phyloP scores from a whole-genome alignment of 2,329 filamentous ascomycete genomes.

The Fusarium paranaense region DNA sequence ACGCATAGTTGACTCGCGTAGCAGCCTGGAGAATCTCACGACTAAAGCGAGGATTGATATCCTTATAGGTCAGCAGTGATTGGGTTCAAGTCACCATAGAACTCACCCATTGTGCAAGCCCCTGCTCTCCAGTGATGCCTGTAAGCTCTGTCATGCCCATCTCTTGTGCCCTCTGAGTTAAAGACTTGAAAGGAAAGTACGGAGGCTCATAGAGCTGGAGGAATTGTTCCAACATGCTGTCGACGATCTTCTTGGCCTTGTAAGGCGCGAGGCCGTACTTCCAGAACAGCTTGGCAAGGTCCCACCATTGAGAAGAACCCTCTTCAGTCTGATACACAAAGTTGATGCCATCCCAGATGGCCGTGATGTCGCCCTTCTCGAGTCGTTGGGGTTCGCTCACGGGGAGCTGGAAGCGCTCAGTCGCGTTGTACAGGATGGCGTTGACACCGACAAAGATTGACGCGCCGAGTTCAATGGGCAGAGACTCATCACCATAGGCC shows the following conservation, averaged over 20 bases:
- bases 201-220: slow-evolving; percentile 83
- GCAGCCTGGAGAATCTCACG: slow-evolving; percentile 89
- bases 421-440: slow-evolving; percentile 81
- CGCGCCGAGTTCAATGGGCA: slow-evolving; percentile 87
- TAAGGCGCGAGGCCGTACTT: slow-evolving; percentile 86
- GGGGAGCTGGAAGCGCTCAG: slow-evolving; percentile 75
- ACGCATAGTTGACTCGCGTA: slow-evolving; percentile 94
- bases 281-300: slow-evolving; percentile 82
- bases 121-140: slow-evolving; percentile 78
- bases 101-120: slow-evolving; percentile 71
- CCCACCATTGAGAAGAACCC: slow-evolving; percentile 79
- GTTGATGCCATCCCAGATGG: slow-evolving; percentile 84
- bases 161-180: slow-evolving; percentile 75
- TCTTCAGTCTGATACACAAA: slow-evolving; percentile 77
- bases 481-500: slow-evolving; percentile 73
- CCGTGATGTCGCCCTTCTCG: slow-evolving; percentile 69
- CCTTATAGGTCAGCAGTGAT: slow-evolving; percentile 43
- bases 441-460: slow-evolving; percentile 93
- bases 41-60: slow-evolving; percentile 73
- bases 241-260: slow-evolving; percentile 78
- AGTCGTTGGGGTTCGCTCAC: slow-evolving; percentile 59
- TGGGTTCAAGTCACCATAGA: neutral
- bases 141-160: slow-evolving; percentile 76
- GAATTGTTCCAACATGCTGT: slow-evolving; percentile 77
- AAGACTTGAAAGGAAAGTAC: slow-evolving; percentile 84